Conservation (phyloP, 305 asterid genomes). For the Fraxinus latifolia region DNA sequence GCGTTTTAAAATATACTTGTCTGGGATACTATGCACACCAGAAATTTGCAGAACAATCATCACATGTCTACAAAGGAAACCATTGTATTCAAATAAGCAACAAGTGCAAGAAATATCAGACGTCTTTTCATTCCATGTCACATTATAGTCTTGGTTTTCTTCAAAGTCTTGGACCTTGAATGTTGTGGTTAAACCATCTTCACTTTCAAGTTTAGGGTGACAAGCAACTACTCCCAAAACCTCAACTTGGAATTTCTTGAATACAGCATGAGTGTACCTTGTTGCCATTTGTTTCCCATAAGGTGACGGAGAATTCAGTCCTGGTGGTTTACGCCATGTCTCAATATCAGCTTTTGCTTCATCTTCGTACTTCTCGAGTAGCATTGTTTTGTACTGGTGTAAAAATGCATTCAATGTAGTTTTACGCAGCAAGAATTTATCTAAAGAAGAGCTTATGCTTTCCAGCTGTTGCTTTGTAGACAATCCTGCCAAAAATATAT, state of each 20-base stretch:
- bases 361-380: constrained; percentile 43
- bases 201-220: constrained; percentile 42
- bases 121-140: constrained; percentile 41
- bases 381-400: constrained; percentile 29
- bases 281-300: constrained; percentile 47
- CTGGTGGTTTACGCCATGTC: constrained; percentile 38
- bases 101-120: constrained; percentile 46
- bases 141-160: constrained; percentile 34
- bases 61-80: constrained; percentile 50
- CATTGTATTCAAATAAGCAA: constrained; percentile 45
- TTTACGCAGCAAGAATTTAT: constrained; percentile 42
- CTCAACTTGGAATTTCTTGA: constrained; percentile 58
- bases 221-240: constrained; percentile 59
- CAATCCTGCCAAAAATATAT: constrained; percentile 44
- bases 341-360: constrained; percentile 51
- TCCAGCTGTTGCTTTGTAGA: constrained; percentile 37
- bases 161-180: constrained; percentile 53
- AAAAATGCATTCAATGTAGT: constrained; percentile 38
- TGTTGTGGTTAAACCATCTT: constrained; percentile 27
- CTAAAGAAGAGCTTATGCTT: constrained; percentile 31
- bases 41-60: constrained; percentile 56
- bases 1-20: constrained; percentile 41
- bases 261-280: constrained; percentile 44
- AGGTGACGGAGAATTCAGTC: constrained; percentile 50
- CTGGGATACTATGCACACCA: constrained; percentile 47